Conservation (phyloP, 768 basidiomycete species). For the Russula ochroleuca region DNA sequence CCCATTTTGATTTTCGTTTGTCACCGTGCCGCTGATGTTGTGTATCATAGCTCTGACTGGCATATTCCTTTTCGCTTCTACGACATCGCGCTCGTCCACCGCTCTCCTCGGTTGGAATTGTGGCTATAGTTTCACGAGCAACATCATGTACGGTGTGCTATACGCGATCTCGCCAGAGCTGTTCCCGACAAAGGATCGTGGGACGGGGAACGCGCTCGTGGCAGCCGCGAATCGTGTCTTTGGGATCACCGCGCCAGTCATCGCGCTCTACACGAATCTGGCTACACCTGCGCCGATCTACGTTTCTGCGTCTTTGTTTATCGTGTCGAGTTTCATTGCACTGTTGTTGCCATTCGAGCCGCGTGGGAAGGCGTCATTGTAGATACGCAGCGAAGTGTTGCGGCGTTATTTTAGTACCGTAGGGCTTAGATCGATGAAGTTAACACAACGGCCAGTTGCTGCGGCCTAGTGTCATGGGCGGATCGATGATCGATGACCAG, state of each 20-base stretch:
- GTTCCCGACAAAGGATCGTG: slow-evolving; percentile 51
- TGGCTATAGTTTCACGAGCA: slow-evolving; percentile 52
- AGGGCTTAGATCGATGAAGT: neutral
- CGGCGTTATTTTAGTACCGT: neutral
- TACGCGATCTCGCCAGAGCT: slow-evolving; percentile 46
- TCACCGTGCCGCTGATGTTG: neutral
- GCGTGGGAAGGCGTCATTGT: slow-evolving; percentile 51
- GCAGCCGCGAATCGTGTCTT: slow-evolving; percentile 52
- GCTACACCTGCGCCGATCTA: slow-evolving; percentile 51
- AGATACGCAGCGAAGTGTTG: neutral
- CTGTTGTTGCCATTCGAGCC: slow-evolving; percentile 55
- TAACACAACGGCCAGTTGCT: neutral
- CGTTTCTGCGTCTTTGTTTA: slow-evolving; percentile 50
- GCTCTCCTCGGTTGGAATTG: slow-evolving; percentile 57
- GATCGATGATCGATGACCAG: no score
- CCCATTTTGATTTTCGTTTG: slow-evolving; percentile 16
- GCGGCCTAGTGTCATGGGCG: no score
- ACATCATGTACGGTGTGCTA: slow-evolving; percentile 51
- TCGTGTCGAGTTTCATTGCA: slow-evolving; percentile 46
- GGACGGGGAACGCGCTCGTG: slow-evolving; percentile 54
- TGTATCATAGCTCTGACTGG: slow-evolving; percentile 46
- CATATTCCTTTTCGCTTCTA: slow-evolving; percentile 53
- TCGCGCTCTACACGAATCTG: slow-evolving; percentile 48
- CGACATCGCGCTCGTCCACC: slow-evolving; percentile 50
- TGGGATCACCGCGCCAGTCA: slow-evolving; percentile 54